Evolutionary conservation across 352 stramenopile species (phyloP), one percentile per base, ranked within the genome.

Genomic region (Pythium phragmitis): DNA sequence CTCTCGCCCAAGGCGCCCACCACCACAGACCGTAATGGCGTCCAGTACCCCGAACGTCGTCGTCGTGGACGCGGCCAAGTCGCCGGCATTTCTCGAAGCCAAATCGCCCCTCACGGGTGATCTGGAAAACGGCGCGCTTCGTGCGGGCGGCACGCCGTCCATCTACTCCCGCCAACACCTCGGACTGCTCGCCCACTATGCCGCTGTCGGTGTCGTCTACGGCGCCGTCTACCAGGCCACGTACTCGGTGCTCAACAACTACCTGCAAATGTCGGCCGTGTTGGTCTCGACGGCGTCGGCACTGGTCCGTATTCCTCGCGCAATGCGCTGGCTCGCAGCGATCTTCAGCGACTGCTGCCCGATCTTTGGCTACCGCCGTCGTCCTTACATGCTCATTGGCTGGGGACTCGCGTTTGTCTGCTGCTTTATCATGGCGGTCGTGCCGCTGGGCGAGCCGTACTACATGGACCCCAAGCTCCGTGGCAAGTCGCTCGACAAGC

Each of bases 391-490:
- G 36, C 47, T 82, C 7, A 7, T 73, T 1, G 75, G 77, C 17
- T 83, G 73, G 73, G 23, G 63, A 1, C 42, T 78, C 33, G 52
- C 70, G 0, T 65, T 72, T 45, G 43, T 73, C 21, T 67, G 60
- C 37, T 73, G 67, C 33, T 41, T 85, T 34, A 17, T 76, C 52
- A 79, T 85, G 64, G 71, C 69, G 5, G 57, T 73, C 9, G 17
- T 76, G 21, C 72, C 76, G 0, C 8, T 82, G 14, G 78, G 70
- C 23, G 65, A 69, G 5, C 79, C 82, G 47, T 88, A 91, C 71
- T 91, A 86, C 68, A 47, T 65, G 7, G 76, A 88, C 55, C 73
- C 71, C 12, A 52, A 58, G 16, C 67, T 76, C 37, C 69, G 66
- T 2, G 73, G 68, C 17, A 30, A 76, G 16, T 48, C 60, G 2